phyloP scores from a whole-genome alignment of 2,329 filamentous ascomycete species.

The Xylariaceae sp. region DNA sequence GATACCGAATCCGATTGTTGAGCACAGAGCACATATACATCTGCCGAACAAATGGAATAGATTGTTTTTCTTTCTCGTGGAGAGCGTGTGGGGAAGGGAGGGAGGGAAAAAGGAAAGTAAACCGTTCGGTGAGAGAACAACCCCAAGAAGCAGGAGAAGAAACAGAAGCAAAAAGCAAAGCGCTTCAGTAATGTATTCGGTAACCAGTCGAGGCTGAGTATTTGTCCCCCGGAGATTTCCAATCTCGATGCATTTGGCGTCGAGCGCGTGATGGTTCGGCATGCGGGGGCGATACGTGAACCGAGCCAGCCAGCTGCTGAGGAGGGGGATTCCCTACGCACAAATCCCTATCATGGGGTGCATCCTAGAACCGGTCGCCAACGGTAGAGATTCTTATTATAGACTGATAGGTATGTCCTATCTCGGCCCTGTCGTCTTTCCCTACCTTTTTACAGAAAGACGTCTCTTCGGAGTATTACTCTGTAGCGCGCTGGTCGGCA shows the following conservation, averaged over 20 bases:
- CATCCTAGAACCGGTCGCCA: neutral
- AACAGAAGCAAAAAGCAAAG: neutral
- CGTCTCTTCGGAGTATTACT: neutral
- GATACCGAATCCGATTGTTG: neutral
- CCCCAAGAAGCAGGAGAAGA: too few relatives aligned
- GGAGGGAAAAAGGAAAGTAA: neutral
- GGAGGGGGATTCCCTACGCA: constrained; percentile 8
- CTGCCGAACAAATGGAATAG: neutral
- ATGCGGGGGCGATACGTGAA: constrained; percentile 17
- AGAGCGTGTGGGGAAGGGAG: neutral
- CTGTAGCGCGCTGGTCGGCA: neutral
- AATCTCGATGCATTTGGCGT: constrained; percentile 8
- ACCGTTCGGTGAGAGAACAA: neutral
- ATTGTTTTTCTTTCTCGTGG: neutral
- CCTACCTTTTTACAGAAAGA: neutral
- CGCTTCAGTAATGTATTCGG: constrained; percentile 5
- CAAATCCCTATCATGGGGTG: constrained; percentile 9
- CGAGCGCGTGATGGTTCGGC: constrained; percentile 13
- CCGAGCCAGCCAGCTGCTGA: constrained; percentile 11
- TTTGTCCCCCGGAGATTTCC: neutral
- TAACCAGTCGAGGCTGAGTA: constrained; percentile 12
- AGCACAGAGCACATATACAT: neutral
- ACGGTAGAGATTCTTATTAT: constrained; percentile 4
- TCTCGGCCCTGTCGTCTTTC: neutral
- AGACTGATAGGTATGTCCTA: constrained; percentile 1